These are phyloP conservation scores for Biancaea sappan DNA, from an alignment of 306 rosid species.

Conservation along the genomic window DNA sequence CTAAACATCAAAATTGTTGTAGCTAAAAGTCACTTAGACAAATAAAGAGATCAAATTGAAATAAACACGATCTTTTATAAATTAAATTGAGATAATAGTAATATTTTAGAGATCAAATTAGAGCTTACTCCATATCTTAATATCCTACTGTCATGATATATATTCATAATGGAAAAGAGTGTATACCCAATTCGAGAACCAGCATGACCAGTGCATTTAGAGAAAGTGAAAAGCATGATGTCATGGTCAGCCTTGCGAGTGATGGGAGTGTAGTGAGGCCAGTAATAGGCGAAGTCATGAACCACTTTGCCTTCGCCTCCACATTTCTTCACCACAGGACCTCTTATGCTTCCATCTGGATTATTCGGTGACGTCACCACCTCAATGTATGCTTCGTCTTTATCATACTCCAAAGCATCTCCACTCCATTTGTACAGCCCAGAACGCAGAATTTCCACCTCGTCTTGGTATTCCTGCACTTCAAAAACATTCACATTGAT, in stretches of 20 bases:
- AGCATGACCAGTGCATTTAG: slow-evolving; percentile 91
- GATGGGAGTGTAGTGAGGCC: slow-evolving; percentile 88
- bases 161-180: not conserved
- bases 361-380: slow-evolving; percentile 77
- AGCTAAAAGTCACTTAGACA: too few relatives aligned
- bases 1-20: too few relatives aligned
- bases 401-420: slow-evolving; percentile 55
- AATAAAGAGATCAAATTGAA: too few relatives aligned
- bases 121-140: too few relatives aligned
- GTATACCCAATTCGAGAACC: slow-evolving; percentile 88
- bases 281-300: slow-evolving; percentile 82
- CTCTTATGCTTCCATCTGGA: slow-evolving; percentile 65
- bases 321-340: slow-evolving; percentile 38
- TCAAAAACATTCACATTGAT: too few relatives aligned
- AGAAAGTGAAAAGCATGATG: slow-evolving; percentile 80
- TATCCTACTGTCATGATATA: too few relatives aligned
- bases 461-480: slow-evolving; percentile 59
- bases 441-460: slow-evolving; percentile 48
- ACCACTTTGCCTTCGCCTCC: slow-evolving; percentile 46
- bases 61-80: too few relatives aligned
- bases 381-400: slow-evolving; percentile 70
- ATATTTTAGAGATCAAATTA: too few relatives aligned
- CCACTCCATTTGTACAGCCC: slow-evolving; percentile 72
- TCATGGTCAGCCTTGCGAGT: slow-evolving; percentile 55
- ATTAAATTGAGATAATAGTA: too few relatives aligned